Percentiles rank a stretch among this genome's conserved stretches.
These are phyloP conservation scores for Maudiozyma bulderi DNA, from an alignment of 805 yeast genomes.

Conservation along the genomic window DNA sequence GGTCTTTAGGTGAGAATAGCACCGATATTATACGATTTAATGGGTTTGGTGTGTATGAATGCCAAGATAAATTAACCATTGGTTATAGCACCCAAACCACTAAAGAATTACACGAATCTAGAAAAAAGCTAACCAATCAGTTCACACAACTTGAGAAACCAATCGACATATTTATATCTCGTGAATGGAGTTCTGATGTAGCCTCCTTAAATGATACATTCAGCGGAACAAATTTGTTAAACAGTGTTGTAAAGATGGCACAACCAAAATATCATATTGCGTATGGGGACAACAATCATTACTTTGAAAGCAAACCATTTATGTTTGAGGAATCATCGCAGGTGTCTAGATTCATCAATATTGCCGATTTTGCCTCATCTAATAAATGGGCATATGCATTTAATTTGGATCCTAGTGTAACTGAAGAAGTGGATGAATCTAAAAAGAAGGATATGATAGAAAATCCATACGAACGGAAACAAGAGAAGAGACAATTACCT, in stretches of 20 bases:
- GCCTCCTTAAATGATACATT: slow-evolving; percentile 36
- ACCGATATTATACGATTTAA: slow-evolving; percentile 23
- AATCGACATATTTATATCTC: slow-evolving; percentile 50
- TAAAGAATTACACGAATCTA: slow-evolving; percentile 6
- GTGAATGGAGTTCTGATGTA: slow-evolving; percentile 50
- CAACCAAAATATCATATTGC: slow-evolving; percentile 64
- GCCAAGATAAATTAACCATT: slow-evolving; percentile 38
- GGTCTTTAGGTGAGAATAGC: not conserved
- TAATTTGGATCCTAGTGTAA: slow-evolving; percentile 30
- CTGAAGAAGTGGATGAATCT: not conserved
- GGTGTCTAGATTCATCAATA: slow-evolving; percentile 54
- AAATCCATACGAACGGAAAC: slow-evolving; percentile 5
- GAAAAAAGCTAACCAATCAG: slow-evolving; percentile 19
- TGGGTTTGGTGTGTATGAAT: slow-evolving; percentile 31
- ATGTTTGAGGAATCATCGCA: slow-evolving; percentile 39
- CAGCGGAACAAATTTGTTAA: slow-evolving; percentile 40
- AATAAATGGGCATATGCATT: slow-evolving; percentile 74
- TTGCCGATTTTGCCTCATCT: slow-evolving; percentile 47
- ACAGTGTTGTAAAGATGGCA: slow-evolving; percentile 33
- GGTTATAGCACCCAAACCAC: slow-evolving; percentile 36
- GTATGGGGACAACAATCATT: slow-evolving; percentile 33
- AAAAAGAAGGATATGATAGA: slow-evolving; percentile 7
- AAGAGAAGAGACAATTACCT: slow-evolving; percentile 6
- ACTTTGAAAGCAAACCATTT: slow-evolving; percentile 49
- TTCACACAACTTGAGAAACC: slow-evolving; percentile 11